Base-by-base conservation (phyloP, 108 stramenopile species). In the Thalassiosira profunda region DNA sequence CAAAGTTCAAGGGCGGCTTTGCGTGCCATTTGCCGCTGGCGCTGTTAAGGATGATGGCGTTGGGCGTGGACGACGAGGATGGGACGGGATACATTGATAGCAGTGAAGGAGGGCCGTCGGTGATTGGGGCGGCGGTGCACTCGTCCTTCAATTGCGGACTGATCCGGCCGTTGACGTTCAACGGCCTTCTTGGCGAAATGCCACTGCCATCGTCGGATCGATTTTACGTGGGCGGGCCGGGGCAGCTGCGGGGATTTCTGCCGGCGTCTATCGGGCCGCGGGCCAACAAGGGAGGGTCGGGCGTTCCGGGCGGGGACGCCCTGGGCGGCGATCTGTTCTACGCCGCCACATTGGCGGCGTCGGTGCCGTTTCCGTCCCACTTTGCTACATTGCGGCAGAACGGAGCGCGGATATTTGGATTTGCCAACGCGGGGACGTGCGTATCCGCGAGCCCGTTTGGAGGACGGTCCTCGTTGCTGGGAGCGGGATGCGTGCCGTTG, bases 201-300 rank as follows among this genome's bases (percentile, higher is more conserved):
- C 65, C 67, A 67, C 83, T 45, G 40, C 65, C 67, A 67, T 85
- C 38, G 40, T 87, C 86, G 28, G 93, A 94, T 81, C 79, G 93
- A 41, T 94, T 90, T 63, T 91, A 86, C 67, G 60, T 88, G 20
- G 93, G 93, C 18, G 93, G 93, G 14, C 88, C 93, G 12, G 70
- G 86, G 58, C 85, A 88, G 37, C 59, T 94, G 4, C 69, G 90
- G 45, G 93, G 93, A 6, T 94, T 94, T 76, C 44, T 84, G 23
- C 93, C 89, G 8, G 75, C 84, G 25, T 90, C 90, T 1, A 90
- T 94, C 60, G 93, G 93, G 35, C 93, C 90, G 8, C 73, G 93
- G 30, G 74, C 85, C 28, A 74, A 29, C 15, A 54, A 41, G 37
- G 87, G 87, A 25, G 86, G 84, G 33, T 71, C 82, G 5, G 60